Evolutionary conservation across 805 yeast species (phyloP), one percentile per base, ranked within the genome.

Genomic region (Starmerella apis): DNA sequence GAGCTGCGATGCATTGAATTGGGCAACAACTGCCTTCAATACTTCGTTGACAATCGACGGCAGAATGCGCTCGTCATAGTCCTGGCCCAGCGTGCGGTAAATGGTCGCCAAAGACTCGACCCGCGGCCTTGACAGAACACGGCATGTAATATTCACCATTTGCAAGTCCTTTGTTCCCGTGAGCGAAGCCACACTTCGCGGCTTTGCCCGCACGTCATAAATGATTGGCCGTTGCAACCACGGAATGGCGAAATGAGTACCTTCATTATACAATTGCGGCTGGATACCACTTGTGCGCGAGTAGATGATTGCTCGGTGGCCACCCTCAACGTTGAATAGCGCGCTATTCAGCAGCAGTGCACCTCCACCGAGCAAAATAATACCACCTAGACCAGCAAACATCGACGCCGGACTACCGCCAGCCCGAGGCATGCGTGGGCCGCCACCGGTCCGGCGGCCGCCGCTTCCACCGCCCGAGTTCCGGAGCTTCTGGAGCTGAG

Each of bases 21-120:
- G 98, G 6, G 98, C 98, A 54, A 92, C 96, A 44, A 92, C 96
- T 1, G 95, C 78, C 68, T 92, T 92, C 65, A 92, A 76, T 48
- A 92, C 97, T 70, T 92, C 98, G 66, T 92, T 92, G 50, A 90
- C 96, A 69, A 92, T 88, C n/a, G 96, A 85, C 35, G 98, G 98
- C 61, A 92, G 75, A 18, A 92, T 96, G 61, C 95, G 81, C 71
- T 92, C 98, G 65, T 92, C 98, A 68, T 90, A 92, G 67, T 92
- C 97, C 48, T 74, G 75, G 47, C 98, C 98, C 59, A 92, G 73
- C 1, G 98, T 92, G 64, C 97, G 80, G 71, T 78, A 92, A 57
- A 92, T 85, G 11, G 73, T 74, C 23, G 97, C 95, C 58, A 92
- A 74, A 47, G 86, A 79, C 47, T 68, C 67, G 25, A 86, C 75